Percentiles rank a stretch among this genome's conserved stretches.
Evolutionary conservation across 2,329 filamentous ascomycete species (phyloP).

Genomic region (Penicillium sp.): DNA sequence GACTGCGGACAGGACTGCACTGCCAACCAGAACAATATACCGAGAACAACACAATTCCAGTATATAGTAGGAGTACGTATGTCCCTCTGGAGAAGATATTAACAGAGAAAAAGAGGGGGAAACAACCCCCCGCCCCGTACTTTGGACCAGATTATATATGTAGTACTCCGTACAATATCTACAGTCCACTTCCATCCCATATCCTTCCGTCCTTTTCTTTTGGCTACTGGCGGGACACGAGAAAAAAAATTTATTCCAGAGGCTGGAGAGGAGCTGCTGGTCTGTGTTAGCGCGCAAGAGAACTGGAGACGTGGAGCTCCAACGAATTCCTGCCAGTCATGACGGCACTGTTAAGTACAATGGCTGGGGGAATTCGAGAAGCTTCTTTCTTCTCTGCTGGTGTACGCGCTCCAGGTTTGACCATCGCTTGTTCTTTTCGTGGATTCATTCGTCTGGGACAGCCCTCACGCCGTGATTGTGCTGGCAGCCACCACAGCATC

Average conservation of each 20-base stretch:
- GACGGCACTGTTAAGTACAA: slow-evolving; percentile 15
- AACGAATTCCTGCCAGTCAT: slow-evolving; percentile 27
- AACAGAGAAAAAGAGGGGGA: not conserved
- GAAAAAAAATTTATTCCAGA: slow-evolving; percentile 35
- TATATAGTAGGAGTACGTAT: not conserved
- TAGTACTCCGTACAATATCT: not conserved
- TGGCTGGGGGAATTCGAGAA: slow-evolving; percentile 27
- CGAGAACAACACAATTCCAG: not conserved
- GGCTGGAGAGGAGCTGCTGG: slow-evolving; percentile 40
- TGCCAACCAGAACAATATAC: not conserved
- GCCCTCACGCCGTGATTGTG: not conserved
- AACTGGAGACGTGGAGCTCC: slow-evolving; percentile 38
- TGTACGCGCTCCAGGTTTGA: not conserved
- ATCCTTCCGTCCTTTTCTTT: slow-evolving; percentile 13
- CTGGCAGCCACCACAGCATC: slow-evolving; percentile 7
- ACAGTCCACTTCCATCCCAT: slow-evolving; percentile 9
- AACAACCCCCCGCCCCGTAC: not conserved
- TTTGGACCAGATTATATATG: slow-evolving; percentile 25
- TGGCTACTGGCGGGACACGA: slow-evolving; percentile 28
- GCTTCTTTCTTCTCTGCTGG: slow-evolving; percentile 22
- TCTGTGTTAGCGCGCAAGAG: slow-evolving; percentile 40
- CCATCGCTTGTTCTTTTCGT: not conserved
- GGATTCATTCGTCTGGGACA: not conserved
- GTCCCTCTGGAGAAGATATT: not conserved
- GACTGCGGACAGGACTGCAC: not conserved